Conservation (phyloP, 306 rosid genomes). For the Cicer arietinum region DNA sequence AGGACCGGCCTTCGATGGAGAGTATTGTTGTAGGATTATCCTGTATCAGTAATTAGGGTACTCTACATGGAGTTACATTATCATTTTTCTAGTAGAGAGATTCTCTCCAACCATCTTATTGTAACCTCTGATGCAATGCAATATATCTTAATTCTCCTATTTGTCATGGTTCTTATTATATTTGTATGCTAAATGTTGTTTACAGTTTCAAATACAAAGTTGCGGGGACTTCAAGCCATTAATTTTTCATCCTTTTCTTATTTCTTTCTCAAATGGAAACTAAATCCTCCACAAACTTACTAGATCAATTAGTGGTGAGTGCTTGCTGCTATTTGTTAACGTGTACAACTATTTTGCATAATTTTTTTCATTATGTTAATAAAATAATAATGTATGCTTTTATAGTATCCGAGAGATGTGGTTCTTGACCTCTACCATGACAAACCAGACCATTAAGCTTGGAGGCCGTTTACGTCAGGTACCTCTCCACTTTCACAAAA, state of each 20-base stretch:
- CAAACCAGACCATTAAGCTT: conserved; percentile 87
- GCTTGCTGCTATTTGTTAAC: conserved; percentile 3
- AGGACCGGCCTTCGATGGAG: no score
- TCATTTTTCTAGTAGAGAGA: no score
- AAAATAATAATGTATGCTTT: conserved; percentile 13
- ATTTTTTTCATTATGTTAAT: neutral
- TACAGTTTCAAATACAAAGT: no score
- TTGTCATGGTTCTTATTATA: no score
- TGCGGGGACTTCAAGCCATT: no score
- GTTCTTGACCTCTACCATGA: conserved; percentile 81
- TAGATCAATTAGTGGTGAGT: conserved; percentile 68
- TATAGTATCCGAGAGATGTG: conserved; percentile 86
- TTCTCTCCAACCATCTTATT: no score
- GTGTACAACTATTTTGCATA: neutral
- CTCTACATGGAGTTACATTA: no score
- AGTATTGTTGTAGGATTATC: no score
- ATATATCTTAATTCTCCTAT: no score
- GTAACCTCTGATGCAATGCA: no score
- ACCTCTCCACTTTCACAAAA: neutral
- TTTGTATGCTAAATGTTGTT: no score
- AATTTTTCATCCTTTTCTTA: conserved; percentile 1
- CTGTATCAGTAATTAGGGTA: no score
- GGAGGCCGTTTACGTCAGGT: conserved; percentile 92
- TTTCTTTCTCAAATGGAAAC: conserved; percentile 49
- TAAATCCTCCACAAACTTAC: conserved; percentile 47